A percentile compares a stretch with the other conserved stretches of the same genome.
Evolutionary conservation across 257 asterid species (phyloP).

Genomic region (Haberlea rhodopensis): DNA sequence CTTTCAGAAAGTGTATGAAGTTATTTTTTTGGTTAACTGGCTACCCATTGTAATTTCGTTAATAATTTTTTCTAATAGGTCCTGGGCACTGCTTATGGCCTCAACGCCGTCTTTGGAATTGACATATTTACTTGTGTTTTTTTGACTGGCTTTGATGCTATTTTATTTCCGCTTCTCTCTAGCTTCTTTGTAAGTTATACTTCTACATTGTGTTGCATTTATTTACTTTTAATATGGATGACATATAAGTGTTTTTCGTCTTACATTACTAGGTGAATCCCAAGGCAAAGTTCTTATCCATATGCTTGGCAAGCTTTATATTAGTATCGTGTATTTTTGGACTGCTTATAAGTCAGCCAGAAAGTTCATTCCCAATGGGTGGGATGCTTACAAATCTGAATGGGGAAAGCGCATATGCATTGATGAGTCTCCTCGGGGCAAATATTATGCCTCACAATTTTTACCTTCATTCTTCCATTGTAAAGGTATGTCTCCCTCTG

Average conservation of each 20-base stretch:
- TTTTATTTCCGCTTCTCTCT: slow-evolving; percentile 67
- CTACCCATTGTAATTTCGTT: slow-evolving; percentile 11
- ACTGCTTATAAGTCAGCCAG: slow-evolving; percentile 61
- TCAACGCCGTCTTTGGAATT: slow-evolving; percentile 74
- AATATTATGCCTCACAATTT: slow-evolving; percentile 91
- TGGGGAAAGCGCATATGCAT: slow-evolving; percentile 78
- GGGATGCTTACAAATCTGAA: slow-evolving; percentile 62
- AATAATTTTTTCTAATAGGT: slow-evolving; percentile 58
- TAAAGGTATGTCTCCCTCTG: slow-evolving; percentile 58
- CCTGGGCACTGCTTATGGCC: slow-evolving; percentile 93
- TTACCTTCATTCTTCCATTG: slow-evolving; percentile 91
- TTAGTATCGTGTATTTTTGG: slow-evolving; percentile 60
- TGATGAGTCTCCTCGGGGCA: slow-evolving; percentile 97
- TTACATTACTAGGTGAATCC: slow-evolving; percentile 54
- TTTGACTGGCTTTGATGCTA: slow-evolving; percentile 69
- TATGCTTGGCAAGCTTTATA: slow-evolving; percentile 55
- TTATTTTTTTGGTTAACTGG: slow-evolving; percentile 1
- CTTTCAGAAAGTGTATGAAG: slow-evolving; percentile 14
- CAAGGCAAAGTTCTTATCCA: slow-evolving; percentile 53
- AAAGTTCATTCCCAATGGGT: slow-evolving; percentile 50
- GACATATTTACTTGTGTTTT: slow-evolving; percentile 74
- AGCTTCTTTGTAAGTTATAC: slow-evolving; percentile 55
- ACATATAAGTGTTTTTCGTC: slow-evolving; percentile 4
- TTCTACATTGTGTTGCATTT: slow-evolving; percentile 4
- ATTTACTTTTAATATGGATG: slow-evolving; percentile 15